Base-by-base conservation (phyloP, 495 filamentous ascomycete species). In the Daldinia bambusicola region DNA sequence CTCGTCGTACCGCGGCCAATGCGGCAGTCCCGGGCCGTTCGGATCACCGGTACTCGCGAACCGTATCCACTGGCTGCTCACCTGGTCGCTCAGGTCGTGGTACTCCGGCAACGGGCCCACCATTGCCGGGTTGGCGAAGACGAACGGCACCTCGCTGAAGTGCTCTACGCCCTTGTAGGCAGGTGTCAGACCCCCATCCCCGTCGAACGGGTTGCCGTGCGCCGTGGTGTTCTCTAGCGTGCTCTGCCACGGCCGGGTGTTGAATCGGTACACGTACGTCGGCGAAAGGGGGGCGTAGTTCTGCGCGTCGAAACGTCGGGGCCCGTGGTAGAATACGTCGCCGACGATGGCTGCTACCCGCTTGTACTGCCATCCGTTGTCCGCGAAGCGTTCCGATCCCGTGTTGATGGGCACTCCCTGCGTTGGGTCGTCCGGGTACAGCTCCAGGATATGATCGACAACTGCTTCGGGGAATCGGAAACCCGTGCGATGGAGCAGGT, bases 291-390 rank as follows among this genome's bases (percentile, higher is more conserved):
- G 31, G 0, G 72, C 61, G 41, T 80, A 80, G 20, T 71, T 38
- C 8, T 66, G 59, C 41, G 67, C 71, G 45, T 80, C 78, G 57
- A 63, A 73, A 16, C 70, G 69, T 2, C 78, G 75, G 13, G 78
- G 76, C 34, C 66, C 78, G 57, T 80, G 78, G 66, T 80, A 80
- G 64, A 75, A 80, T 31, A 80, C 62, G 43, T 80, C 78, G 14
- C 78, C 78, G 0, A 80, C 69, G 48, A 80, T 78, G 3, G 78
- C 78, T 1, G 78, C 76, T 2, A 73, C 66, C 16, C 78, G 73
- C 53, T 80, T 80, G n/a, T 77, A 80, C 61, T 80, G 78, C 55
- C 64, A 69, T 2, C 78, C 78, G 22, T 58, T 34, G 18, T 69
- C 66, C 7, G 75, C 62, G 51, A 80, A 80, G 22, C 75, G 73